A percentile compares a stretch with the other conserved stretches of the same genome.
Conservation (phyloP, 768 basidiomycete species). For the Hemileccinum impolitum region DNA sequence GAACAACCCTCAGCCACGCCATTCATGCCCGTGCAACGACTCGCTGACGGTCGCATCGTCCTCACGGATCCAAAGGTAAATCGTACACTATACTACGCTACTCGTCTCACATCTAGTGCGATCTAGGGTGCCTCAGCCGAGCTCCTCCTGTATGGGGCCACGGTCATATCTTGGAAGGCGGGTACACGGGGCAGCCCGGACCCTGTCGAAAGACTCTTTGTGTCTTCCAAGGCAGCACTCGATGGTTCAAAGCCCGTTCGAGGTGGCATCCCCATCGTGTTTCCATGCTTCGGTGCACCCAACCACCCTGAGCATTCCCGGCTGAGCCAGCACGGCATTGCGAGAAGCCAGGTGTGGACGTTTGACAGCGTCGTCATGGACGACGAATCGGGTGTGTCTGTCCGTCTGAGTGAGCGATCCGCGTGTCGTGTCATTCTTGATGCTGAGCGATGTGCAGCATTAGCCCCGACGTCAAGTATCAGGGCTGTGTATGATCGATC, state of each 20-base stretch:
- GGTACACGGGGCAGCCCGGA: constrained; percentile 33
- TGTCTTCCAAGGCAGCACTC: constrained; percentile 73
- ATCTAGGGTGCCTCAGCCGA: constrained; percentile 61
- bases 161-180: constrained; percentile 82
- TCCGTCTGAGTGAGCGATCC: constrained; percentile 62
- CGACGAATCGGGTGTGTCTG: constrained; percentile 67
- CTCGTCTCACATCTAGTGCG: not conserved
- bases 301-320: constrained; percentile 65
- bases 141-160: constrained; percentile 79
- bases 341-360: constrained; percentile 72
- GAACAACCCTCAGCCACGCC: not conserved
- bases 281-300: constrained; percentile 88
- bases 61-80: constrained; percentile 63
- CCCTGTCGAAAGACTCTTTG: constrained; percentile 69
- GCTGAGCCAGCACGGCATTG: constrained; percentile 89
- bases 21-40: constrained; percentile 59
- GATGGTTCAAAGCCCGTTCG: constrained; percentile 80
- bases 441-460: constrained; percentile 38
- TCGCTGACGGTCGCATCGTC: constrained; percentile 39
- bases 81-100: not conserved
- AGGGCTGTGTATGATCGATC: constrained; percentile 52
- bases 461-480: constrained; percentile 63
- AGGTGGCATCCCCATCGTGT: constrained; percentile 60
- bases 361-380: constrained; percentile 64
- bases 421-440: not conserved